These are phyloP conservation scores for Pyrenophora teres DNA, from an alignment of 2,329 filamentous ascomycete species.

Conservation along the genomic window DNA sequence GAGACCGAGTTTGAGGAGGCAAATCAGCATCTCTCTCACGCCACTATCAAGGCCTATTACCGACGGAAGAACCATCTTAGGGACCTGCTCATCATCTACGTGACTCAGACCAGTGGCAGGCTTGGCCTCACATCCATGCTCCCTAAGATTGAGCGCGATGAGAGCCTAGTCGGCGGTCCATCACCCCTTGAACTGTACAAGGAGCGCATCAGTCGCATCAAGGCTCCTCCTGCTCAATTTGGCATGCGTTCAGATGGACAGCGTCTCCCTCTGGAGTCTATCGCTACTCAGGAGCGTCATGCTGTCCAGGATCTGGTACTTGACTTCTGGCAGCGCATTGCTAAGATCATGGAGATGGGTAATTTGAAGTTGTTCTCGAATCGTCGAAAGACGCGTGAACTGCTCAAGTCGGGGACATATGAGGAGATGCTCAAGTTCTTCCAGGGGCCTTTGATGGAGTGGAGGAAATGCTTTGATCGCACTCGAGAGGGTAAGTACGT, in stretches of 20 bases:
- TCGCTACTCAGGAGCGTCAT: conserved; percentile 45
- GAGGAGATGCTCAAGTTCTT: conserved; percentile 80
- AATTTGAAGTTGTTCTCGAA: conserved; percentile 89
- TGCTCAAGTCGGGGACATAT: conserved; percentile 87
- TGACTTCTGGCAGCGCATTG: conserved; percentile 93
- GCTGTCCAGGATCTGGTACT: conserved; percentile 61
- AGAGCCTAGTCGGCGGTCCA: conserved; percentile 28
- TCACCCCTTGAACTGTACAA: conserved; percentile 43
- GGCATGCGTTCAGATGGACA: conserved; percentile 45
- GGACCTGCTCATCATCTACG: conserved; percentile 84
- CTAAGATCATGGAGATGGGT: conserved; percentile 86
- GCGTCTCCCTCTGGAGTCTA: conserved; percentile 42
- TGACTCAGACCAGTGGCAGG: conserved; percentile 90
- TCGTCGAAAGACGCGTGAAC: conserved; percentile 81
- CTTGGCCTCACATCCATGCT: conserved; percentile 95
- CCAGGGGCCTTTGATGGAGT: conserved; percentile 75
- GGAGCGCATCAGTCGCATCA: conserved; percentile 44
- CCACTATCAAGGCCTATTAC: conserved; percentile 75
- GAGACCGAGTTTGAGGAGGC: conserved; percentile 62
- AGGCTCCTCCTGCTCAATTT: conserved; percentile 42
- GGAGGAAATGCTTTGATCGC: conserved; percentile 82
- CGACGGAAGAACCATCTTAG: conserved; percentile 81
- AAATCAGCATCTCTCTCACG: conserved; percentile 47
- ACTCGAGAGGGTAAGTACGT: conserved; percentile 56
- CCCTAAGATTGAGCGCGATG: conserved; percentile 55